A percentile compares a stretch with the other conserved stretches of the same genome.
These are phyloP conservation scores for Aureobasidium namibiae DNA, from an alignment of 2,329 filamentous ascomycete species.

Conservation along the genomic window DNA sequence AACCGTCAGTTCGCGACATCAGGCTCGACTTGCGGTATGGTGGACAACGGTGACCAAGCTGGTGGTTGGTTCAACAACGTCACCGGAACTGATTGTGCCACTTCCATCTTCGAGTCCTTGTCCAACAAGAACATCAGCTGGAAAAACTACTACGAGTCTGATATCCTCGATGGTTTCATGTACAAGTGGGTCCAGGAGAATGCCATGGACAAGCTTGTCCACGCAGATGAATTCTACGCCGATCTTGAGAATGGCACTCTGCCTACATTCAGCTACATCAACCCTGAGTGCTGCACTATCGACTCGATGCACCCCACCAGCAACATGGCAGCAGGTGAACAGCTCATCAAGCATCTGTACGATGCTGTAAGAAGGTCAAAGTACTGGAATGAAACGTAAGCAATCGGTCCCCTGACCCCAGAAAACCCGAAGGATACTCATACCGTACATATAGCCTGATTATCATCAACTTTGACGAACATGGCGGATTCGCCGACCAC, in stretches of 20 bases:
- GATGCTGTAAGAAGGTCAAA: conserved; percentile 32
- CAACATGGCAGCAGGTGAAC: conserved; percentile 31
- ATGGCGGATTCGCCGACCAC: conserved; percentile 35
- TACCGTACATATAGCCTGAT: conserved; percentile 19
- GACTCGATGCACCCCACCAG: conserved; percentile 34
- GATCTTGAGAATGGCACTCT: conserved; percentile 21
- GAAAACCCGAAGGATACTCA: no score
- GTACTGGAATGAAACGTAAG: conserved; percentile 31
- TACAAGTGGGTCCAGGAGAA: conserved; percentile 34
- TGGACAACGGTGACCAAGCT: conserved; percentile 27
- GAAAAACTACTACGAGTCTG: conserved; percentile 36
- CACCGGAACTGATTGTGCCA: conserved; percentile 28
- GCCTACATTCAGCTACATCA: conserved; percentile 22
- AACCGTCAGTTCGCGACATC: conserved; percentile 34
- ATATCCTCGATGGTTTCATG: conserved; percentile 30
- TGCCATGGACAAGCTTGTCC: conserved; percentile 26
- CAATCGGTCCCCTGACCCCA: no score
- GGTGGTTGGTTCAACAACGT: conserved; percentile 26
- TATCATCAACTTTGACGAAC: conserved; percentile 35
- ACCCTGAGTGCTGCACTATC: conserved; percentile 23
- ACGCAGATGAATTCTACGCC: conserved; percentile 20
- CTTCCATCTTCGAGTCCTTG: conserved; percentile 32
- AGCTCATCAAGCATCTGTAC: conserved; percentile 35
- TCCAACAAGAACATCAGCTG: conserved; percentile 29
- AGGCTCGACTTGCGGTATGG: conserved; percentile 28